Percentiles rank a stretch among this genome's conserved stretches.
These are phyloP conservation scores for Saccharomycopsis microspora DNA, from an alignment of 805 yeast genomes.

Conservation along the genomic window DNA sequence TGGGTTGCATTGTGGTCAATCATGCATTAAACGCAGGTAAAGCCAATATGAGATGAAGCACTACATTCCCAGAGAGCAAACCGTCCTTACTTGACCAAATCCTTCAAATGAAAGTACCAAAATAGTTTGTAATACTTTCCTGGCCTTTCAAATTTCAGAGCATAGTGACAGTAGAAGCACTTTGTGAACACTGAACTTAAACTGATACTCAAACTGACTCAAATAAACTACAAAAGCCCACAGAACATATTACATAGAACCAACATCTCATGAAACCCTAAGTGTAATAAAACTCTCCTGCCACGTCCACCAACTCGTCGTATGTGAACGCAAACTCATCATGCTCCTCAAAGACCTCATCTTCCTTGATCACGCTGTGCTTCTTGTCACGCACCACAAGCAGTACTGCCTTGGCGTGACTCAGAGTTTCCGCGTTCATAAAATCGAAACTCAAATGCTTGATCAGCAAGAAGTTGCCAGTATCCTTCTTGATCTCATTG, in stretches of 20 bases:
- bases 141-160: too few species aligned
- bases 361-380: not conserved
- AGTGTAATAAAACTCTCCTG: conserved; percentile 16
- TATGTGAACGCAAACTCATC: conserved; percentile 10
- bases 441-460: conserved; percentile 5
- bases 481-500: not conserved
- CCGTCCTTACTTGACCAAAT: too few species aligned
- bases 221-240: too few species aligned
- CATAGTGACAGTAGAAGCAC: too few species aligned
- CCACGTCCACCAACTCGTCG: conserved; percentile 8
- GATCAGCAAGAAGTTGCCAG: conserved; percentile 8
- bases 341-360: not conserved
- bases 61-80: too few species aligned
- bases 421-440: not conserved
- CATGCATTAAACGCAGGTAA: too few species aligned
- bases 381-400: not conserved
- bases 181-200: too few species aligned
- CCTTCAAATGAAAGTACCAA: too few species aligned
- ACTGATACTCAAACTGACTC: too few species aligned
- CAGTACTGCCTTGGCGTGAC: not conserved
- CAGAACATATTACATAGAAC: not conserved
- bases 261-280: not conserved
- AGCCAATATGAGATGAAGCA: too few species aligned
- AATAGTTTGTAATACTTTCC: too few species aligned
- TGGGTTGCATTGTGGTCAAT: too few species aligned